These are phyloP conservation scores for Vigna radiata DNA, from an alignment of 306 rosid genomes.

Conservation along the genomic window DNA sequence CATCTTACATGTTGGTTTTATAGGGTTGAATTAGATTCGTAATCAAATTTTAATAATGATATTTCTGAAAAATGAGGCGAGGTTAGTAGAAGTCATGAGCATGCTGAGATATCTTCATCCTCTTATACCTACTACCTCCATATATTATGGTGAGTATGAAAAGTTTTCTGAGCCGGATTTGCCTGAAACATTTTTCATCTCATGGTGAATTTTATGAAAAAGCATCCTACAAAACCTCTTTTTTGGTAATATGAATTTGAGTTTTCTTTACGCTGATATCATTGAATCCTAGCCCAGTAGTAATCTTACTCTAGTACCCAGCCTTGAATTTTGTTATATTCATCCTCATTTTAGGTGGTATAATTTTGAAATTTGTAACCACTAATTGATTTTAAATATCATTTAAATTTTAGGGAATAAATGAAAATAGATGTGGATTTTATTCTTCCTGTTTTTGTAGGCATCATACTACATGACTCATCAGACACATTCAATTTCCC, in stretches of 20 bases:
- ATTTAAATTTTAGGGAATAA: conserved; percentile 25
- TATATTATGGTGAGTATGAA: neutral
- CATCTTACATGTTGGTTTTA: no score
- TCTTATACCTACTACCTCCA: neutral
- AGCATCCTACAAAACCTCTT: neutral
- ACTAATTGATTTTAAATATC: conserved; percentile 18
- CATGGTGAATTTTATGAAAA: conserved; percentile 12
- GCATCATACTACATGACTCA: conserved; percentile 86
- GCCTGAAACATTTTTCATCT: conserved; percentile 14
- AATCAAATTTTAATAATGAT: neutral
- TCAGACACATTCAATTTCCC: conserved; percentile 51
- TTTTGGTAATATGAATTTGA: neutral
- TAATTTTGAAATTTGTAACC: conserved; percentile 17
- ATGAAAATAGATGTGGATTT: conserved; percentile 37
- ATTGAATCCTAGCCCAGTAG: neutral
- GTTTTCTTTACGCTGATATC: conserved; percentile 17
- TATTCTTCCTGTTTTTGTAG: conserved; percentile 55
- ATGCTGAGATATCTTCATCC: neutral
- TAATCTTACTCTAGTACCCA: conserved; percentile 5
- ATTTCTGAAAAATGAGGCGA: conserved; percentile 6
- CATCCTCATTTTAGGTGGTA: conserved; percentile 17
- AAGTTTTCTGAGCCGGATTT: neutral
- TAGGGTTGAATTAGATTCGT: no score
- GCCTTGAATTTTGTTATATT: neutral
- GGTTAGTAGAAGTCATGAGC: neutral